A percentile compares a stretch with the other conserved stretches of the same genome.
phyloP scores from a whole-genome alignment of 1,139 yeast genomes.

The Hanseniaspora gamundiae region DNA sequence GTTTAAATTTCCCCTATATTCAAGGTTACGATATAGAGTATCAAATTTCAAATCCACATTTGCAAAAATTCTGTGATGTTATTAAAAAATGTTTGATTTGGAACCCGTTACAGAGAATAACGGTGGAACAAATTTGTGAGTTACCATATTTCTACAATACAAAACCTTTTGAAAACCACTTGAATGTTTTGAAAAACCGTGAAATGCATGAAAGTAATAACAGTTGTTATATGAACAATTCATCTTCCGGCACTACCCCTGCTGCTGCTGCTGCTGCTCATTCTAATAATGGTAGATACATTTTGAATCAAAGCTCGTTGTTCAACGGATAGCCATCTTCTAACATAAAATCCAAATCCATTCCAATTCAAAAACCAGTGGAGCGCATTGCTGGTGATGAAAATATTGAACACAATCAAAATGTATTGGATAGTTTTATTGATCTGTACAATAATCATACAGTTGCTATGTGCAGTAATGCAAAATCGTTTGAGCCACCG shows the following conservation, averaged over 20 bases:
- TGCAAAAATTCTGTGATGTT: constrained; percentile 35
- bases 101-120: constrained; percentile 49
- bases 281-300: no score
- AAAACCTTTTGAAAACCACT: constrained; percentile 17
- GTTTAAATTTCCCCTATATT: constrained; percentile 39
- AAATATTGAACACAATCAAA: neutral
- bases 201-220: neutral
- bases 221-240: no score
- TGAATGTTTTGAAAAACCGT: neutral
- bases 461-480: neutral
- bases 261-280: no score
- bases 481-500: no score
- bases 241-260: no score
- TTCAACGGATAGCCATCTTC: neutral
- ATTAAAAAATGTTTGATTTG: constrained; percentile 48
- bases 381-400: neutral
- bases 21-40: constrained; percentile 29
- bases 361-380: neutral
- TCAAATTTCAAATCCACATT: constrained; percentile 28
- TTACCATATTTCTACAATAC: constrained; percentile 45
- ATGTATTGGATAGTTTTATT: neutral
- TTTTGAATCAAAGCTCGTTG: neutral
- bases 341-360: neutral
- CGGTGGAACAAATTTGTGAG: constrained; percentile 33
- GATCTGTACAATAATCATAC: neutral